phyloP scores from a whole-genome alignment of 1,284 basidiomycete species.

The Boletus smithii region DNA sequence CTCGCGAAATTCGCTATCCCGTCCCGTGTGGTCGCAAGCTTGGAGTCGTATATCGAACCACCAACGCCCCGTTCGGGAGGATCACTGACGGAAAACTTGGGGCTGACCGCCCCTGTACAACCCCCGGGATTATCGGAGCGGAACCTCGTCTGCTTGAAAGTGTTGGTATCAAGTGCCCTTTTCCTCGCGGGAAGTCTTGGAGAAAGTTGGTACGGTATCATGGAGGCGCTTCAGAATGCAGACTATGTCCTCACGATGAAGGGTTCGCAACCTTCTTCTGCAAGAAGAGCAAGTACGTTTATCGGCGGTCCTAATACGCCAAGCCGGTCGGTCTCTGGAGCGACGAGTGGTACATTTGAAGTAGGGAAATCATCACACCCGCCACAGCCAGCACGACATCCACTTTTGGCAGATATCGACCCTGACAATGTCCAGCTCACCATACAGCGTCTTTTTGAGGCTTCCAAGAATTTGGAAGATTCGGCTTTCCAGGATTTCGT shows the following conservation, averaged over 20 bases:
- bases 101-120: conserved; percentile 48
- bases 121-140: conserved; percentile 80
- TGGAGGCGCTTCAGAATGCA: conserved; percentile 90
- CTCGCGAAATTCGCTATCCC: conserved; percentile 89
- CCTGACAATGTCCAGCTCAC: conserved; percentile 66
- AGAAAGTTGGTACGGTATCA: conserved; percentile 85
- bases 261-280: conserved; percentile 34
- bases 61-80: conserved; percentile 59
- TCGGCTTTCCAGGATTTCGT: conserved; percentile 80
- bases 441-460: conserved; percentile 81
- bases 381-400: conserved; percentile 41
- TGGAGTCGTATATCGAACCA: conserved; percentile 71
- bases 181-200: conserved; percentile 84
- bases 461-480: conserved; percentile 81
- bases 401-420: conserved; percentile 72
- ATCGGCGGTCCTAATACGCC: conserved; percentile 30
- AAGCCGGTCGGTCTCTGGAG: conserved; percentile 39
- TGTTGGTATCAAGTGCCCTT: conserved; percentile 74
- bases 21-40: conserved; percentile 77
- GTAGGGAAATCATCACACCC: conserved; percentile 17
- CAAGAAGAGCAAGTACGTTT: conserved; percentile 38
- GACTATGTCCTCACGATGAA: conserved; percentile 81
- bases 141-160: conserved; percentile 88
- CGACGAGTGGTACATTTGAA: conserved; percentile 22
- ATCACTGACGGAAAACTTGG: conserved; percentile 71